Conservation (phyloP, 169 alveolate species). For the Plasmodium adleri region DNA sequence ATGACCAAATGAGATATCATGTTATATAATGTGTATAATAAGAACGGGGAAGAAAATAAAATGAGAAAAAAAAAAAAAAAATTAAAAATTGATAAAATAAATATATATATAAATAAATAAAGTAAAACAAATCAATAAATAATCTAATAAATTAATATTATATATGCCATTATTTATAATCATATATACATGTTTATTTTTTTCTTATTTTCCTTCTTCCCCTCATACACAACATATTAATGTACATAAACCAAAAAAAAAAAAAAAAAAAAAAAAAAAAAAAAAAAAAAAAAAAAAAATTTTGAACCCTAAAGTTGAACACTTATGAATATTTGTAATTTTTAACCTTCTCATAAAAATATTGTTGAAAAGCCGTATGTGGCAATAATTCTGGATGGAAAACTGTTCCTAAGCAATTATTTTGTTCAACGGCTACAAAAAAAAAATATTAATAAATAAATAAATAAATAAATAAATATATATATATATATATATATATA, state of each 20-base stretch:
- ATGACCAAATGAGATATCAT: no score
- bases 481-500: background rate
- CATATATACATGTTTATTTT: no score
- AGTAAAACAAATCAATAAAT: no score
- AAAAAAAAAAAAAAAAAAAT: background rate
- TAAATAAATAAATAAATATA: background rate
- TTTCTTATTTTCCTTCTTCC: no score
- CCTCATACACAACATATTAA: no score
- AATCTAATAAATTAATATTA: no score
- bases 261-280: conserved; percentile 18
- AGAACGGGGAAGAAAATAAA: no score
- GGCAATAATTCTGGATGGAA: conserved; percentile 75
- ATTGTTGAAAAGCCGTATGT: conserved; percentile 37
- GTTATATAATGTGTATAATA: no score
- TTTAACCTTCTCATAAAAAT: conserved; percentile 62
- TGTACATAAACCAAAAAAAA: background rate
- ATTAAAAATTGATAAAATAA: no score
- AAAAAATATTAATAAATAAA: conserved; percentile 5
- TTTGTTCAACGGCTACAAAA: conserved; percentile 54
- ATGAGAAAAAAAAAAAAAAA: no score
- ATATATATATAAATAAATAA: no score
- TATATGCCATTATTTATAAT: no score
- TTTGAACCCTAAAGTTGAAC: background rate
- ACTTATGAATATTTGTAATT: conserved; percentile 2
- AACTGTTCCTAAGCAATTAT: conserved; percentile 57